Conservation (phyloP, 306 rosid genomes). For the Rosa lucieae region DNA sequence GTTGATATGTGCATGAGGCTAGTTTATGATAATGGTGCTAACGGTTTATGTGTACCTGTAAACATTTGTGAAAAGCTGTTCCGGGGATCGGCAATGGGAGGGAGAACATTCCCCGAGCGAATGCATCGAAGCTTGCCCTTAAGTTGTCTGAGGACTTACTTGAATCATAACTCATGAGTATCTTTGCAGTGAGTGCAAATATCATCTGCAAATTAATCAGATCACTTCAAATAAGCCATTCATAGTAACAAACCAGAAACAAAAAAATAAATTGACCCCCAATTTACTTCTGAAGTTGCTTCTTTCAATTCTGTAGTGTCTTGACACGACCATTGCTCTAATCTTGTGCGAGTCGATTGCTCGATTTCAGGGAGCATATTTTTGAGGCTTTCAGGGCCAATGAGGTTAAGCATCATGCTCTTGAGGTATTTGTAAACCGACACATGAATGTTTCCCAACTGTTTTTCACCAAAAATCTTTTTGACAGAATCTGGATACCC, state of each 20-base stretch:
- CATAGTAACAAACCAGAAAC: background rate
- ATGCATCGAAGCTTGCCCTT: constrained; percentile 72
- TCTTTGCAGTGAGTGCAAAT: constrained; percentile 86
- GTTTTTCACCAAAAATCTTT: constrained; percentile 77
- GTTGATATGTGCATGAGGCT: no score
- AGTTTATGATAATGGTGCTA: no score
- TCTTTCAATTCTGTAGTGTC: constrained; percentile 66
- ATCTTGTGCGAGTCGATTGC: constrained; percentile 41
- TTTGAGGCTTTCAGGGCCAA: constrained; percentile 89
- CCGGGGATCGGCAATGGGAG: constrained; percentile 85
- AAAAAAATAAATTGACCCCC: no score
- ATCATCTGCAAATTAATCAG: constrained; percentile 64
- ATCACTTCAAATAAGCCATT: background rate
- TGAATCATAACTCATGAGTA: constrained; percentile 78
- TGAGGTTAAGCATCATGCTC: constrained; percentile 73
- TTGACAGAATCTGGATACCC: constrained; percentile 96
- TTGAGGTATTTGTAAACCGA: constrained; percentile 84
- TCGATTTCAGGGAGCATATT: constrained; percentile 79
- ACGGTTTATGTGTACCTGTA: constrained; percentile 48
- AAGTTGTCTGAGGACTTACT: constrained; percentile 56
- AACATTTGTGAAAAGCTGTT: constrained; percentile 80
- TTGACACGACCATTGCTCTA: constrained; percentile 58
- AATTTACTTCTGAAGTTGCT: constrained; percentile 45
- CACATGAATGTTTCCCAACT: constrained; percentile 84
- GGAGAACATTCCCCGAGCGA: constrained; percentile 77